Base-by-base conservation (phyloP, 2,329 filamentous ascomycete genomes). In the Polychaeton citri region DNA sequence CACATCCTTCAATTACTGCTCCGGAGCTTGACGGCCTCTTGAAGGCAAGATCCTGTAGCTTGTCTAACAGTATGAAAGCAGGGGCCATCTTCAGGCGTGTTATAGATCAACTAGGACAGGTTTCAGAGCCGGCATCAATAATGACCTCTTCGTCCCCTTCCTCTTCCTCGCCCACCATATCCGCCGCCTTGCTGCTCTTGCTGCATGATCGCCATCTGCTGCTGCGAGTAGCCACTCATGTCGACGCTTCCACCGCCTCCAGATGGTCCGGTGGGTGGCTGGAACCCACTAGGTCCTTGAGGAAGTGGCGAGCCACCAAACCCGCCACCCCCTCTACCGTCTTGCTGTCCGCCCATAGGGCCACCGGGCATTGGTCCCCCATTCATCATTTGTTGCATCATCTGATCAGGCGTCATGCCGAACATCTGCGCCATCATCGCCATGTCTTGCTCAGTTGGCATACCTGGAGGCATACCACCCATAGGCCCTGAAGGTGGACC, bases 301-400 rank as follows among this genome's bases (percentile, higher is more conserved):
- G 48, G 47, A 21, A 47, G 39, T 17, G 48, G 50, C 17, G 43
- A 44, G 17, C 43, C 39, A 36, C 38, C 42, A 28, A 41, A 35
- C 15, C 38, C 28, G 18, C 34, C 35, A 31, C 32, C 35, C 21
- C 35, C 35, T 20, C 39, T 33, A 15, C 32, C 40, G 21, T 36
- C 24, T 15, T n/a, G n/a, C n/a, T n/a, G n/a, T n/a, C n/a, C n/a
- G n/a, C 39, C 37, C 5, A 33, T 32, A 5, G 21, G 32, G 8
- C 36, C 33, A n/a, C 37, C 34, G 4, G 43, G 41, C 43, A 46
- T 43, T 46, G 62, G 61, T 58, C 69, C 67, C 18, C 61, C 59
- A 50, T 70, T 63, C 35, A 68, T 63, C 50, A 65, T 61, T 43
- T 66, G 64, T 65, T 72, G 69, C 43, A 74, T 71, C 61, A 73